Evolutionary conservation across 805 yeast genomes (phyloP).

Genomic region (Dipodascus geniculatus): DNA sequence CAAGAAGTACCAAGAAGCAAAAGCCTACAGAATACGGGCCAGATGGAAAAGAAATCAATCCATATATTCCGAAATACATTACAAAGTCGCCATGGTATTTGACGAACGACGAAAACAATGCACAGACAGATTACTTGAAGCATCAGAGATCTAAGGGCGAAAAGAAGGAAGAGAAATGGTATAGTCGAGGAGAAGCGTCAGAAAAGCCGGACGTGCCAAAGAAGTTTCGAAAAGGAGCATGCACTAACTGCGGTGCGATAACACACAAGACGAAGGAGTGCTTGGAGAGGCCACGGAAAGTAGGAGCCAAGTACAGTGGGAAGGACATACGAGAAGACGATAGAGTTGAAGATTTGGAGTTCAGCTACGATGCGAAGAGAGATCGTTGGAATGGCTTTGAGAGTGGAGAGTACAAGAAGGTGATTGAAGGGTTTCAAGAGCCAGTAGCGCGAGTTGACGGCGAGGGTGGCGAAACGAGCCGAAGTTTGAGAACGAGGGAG

Average conservation of each 20-base stretch:
- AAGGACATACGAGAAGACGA: constrained; percentile 22
- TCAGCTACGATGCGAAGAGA: constrained; percentile 56
- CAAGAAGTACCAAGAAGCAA: constrained; percentile 3
- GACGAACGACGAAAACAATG: constrained; percentile 11
- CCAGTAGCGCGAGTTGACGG: constrained; percentile 20
- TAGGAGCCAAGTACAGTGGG: constrained; percentile 27
- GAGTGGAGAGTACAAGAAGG: constrained; percentile 45
- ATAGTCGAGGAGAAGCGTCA: constrained; percentile 19
- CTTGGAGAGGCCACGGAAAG: constrained; percentile 41
- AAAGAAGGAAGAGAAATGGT: constrained; percentile 19
- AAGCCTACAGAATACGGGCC: constrained; percentile 21
- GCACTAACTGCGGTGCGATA: constrained; percentile 48
- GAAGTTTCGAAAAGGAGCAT: constrained; percentile 29
- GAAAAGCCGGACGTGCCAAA: constrained; percentile 16
- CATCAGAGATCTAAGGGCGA: constrained; percentile 18
- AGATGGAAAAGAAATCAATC: constrained; percentile 27
- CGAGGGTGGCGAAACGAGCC: constrained; percentile 17
- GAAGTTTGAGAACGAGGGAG: constrained; percentile 49
- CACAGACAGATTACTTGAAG: constrained; percentile 14
- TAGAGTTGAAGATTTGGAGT: constrained; percentile 15
- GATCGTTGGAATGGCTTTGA: constrained; percentile 80
- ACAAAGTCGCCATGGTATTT: constrained; percentile 26
- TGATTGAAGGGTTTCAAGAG: constrained; percentile 35
- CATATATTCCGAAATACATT: constrained; percentile 25
- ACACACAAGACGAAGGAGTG: constrained; percentile 44